phyloP scores from a whole-genome alignment of 768 basidiomycete species.

The Lepiota brunneoincarnata region DNA sequence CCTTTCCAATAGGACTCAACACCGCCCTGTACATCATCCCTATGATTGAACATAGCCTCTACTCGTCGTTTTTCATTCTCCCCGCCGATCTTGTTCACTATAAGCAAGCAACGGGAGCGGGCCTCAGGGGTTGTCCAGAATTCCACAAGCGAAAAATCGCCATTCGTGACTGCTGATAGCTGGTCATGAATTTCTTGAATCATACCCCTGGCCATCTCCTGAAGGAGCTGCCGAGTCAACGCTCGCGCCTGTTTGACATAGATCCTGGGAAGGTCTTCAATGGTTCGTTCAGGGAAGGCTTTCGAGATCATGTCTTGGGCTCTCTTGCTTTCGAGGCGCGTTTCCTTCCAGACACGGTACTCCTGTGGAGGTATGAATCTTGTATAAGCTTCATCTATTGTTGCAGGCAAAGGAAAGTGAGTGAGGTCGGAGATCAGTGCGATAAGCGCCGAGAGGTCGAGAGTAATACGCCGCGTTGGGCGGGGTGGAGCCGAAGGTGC shows the following conservation, averaged over 20 bases:
- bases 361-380: constrained; percentile 62
- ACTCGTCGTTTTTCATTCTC: constrained; percentile 62
- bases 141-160: constrained; percentile 30
- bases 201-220: constrained; percentile 66
- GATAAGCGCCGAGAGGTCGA: constrained; percentile 83
- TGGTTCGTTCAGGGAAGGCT: constrained; percentile 22
- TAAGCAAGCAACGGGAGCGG: constrained; percentile 66
- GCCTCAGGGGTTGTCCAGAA: constrained; percentile 87
- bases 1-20: constrained; percentile 51
- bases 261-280: constrained; percentile 31
- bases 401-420: constrained; percentile 62
- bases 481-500: constrained; percentile 13
- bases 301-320: constrained; percentile 5
- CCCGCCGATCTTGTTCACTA: constrained; percentile 81
- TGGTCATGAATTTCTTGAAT: constrained; percentile 62
- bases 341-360: constrained; percentile 60
- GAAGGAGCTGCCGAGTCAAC: constrained; percentile 66
- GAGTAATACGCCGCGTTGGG: constrained; percentile 65
- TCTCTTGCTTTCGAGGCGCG: constrained; percentile 19
- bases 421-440: constrained; percentile 83
- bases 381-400: constrained; percentile 52
- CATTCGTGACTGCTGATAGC: constrained; percentile 21
- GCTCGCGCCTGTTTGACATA: constrained; percentile 63
- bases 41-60: constrained; percentile 51
- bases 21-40: constrained; percentile 1